Evolutionary conservation across 371 early-diverging fungal species (phyloP).

Genomic region (Neoconidiobolus thromboides): DNA sequence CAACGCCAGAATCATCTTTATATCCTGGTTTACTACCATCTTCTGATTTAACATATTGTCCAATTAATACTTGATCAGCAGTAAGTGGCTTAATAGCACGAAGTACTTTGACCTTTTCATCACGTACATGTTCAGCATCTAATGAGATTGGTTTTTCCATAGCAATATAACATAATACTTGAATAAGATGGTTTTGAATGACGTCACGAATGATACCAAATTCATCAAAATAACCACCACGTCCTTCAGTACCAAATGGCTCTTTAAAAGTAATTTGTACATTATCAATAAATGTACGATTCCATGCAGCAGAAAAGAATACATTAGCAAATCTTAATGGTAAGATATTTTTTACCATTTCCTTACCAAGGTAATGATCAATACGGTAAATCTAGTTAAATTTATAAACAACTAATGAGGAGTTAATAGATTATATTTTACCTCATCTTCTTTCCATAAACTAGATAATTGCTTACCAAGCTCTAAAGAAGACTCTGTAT

Average conservation of each 20-base stretch:
- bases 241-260: constrained; percentile 92
- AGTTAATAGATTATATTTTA: constrained; percentile 10
- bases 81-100: constrained; percentile 58
- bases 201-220: constrained; percentile 99
- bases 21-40: constrained; percentile 72
- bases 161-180: constrained; percentile 76
- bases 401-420: neutral
- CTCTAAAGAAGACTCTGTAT: constrained; percentile 56
- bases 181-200: constrained; percentile 95
- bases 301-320: constrained; percentile 84
- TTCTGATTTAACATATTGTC: constrained; percentile 58
- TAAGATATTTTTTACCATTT: constrained; percentile 97
- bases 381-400: constrained; percentile 73
- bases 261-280: constrained; percentile 99
- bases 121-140: constrained; percentile 73
- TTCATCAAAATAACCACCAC: constrained; percentile 98
- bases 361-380: constrained; percentile 97
- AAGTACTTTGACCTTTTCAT: constrained; percentile 76
- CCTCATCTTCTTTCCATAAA: constrained; percentile 72
- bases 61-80: constrained; percentile 60
- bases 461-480: constrained; percentile 42
- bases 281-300: constrained; percentile 70
- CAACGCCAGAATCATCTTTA: constrained; percentile 75
- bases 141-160: constrained; percentile 84
- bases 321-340: constrained; percentile 86